Evolutionary conservation across 73 alveolate species (phyloP), one percentile per base, ranked within the genome.

Genomic region (Stentor coeruleus): DNA sequence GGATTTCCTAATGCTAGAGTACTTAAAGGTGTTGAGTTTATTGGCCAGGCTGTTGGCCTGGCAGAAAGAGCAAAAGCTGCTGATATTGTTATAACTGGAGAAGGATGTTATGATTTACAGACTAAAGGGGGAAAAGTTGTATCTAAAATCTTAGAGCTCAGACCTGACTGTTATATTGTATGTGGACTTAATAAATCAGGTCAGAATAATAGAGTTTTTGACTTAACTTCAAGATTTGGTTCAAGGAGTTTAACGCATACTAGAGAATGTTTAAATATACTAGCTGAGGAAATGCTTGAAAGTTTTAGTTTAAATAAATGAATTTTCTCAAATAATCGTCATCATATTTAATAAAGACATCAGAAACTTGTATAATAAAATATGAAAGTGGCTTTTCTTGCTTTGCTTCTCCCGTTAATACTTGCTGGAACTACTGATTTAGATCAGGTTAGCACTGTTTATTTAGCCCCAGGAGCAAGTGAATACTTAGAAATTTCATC

Each of bases 61-160:
- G n/a, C n/a, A 3, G 74, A 82, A 14, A 33, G 28, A 11, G 14
- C 73, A 3, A 30, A 82, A 30, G 35, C 3, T 0, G 35, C 40
- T 3, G 88, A 82, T 39, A 4, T 59, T 6, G 74, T 82, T 36
- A 20, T 82, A 74, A 82, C 84, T 31, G 88, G 88, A 74, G 88
- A 82, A 82, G 88, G 88, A 3, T 49, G 38, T 15, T 73, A 37
- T 73, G 88, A 82, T 82, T 15, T 0, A 15, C 84, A 82, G 40
- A 82, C 88, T 2, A 31, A 36, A 33, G 89, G 84, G 20, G 89
- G 89, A 79, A 79, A 74, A 39, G 87, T 76, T 14, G 83, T 75
- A 14, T n/a, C 39, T 2, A 75, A 75, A 41, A 36, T 75, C 6
- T 15, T 20, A 30, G 83, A 75, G 33, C 14, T 66, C 11, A 15